These are phyloP conservation scores for Lecanicillium sp. DNA, from an alignment of 2,329 filamentous ascomycete species.

Conservation along the genomic window DNA sequence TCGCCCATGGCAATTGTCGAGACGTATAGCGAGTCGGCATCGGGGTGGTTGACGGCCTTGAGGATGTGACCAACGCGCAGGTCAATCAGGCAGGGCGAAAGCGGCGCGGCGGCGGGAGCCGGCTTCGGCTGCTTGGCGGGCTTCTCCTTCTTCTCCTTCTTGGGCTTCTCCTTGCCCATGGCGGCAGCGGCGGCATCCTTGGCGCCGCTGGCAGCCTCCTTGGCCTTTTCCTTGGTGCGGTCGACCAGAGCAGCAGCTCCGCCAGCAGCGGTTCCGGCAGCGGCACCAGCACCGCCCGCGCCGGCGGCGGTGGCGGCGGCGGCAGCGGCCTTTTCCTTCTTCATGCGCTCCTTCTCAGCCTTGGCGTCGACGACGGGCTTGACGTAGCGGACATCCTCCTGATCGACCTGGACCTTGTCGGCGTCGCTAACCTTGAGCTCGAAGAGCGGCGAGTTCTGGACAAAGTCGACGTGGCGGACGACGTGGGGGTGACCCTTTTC, in stretches of 20 bases:
- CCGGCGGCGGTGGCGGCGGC: constrained; percentile 45
- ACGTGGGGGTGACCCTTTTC: constrained; percentile 86
- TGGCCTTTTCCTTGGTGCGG: constrained; percentile 52
- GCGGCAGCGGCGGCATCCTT: constrained; percentile 27
- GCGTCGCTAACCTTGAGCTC: constrained; percentile 60
- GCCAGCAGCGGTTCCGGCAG: constrained; percentile 35
- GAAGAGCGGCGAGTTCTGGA: constrained; percentile 79
- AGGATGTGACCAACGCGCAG: constrained; percentile 95
- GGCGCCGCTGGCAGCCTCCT: constrained; percentile 47
- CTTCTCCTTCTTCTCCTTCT: constrained; percentile 91
- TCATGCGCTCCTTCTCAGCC: constrained; percentile 92
- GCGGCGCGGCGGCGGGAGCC: constrained; percentile 62
- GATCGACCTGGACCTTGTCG: constrained; percentile 73
- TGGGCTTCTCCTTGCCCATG: constrained; percentile 36
- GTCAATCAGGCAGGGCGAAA: constrained; percentile 82
- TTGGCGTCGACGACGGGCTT: constrained; percentile 86
- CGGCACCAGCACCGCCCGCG: constrained; percentile 37
- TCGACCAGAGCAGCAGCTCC: constrained; percentile 44
- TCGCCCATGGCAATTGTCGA: constrained; percentile 95
- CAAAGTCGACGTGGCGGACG: constrained; percentile 86
- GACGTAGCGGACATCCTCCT: constrained; percentile 74
- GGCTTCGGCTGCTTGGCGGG: constrained; percentile 66
- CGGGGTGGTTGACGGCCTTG: constrained; percentile 90
- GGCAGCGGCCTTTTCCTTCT: constrained; percentile 84
- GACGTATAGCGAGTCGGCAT: constrained; percentile 92